Conservation (phyloP, 208 protist species). For the Acanthamoeba comandoni region DNA sequence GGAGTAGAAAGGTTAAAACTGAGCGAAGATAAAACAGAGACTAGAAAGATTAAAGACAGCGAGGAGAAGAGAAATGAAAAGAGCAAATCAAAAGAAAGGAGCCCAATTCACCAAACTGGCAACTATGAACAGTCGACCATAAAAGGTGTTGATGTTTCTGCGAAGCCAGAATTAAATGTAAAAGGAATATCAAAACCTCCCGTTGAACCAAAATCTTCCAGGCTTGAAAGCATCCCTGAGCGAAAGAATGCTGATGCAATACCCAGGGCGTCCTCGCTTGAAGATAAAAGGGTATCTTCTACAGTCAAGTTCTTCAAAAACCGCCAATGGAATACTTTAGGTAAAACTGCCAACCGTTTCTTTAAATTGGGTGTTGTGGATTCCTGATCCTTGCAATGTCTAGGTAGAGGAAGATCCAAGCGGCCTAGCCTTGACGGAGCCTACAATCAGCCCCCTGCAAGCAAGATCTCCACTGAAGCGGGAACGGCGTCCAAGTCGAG, state of each 20-base stretch:
- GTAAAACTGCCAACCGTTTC: too few relatives aligned
- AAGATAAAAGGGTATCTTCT: too few relatives aligned
- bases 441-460: too few relatives aligned
- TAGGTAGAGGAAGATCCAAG: too few relatives aligned
- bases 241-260: not conserved
- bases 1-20: not conserved
- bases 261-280: not conserved
- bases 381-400: too few relatives aligned
- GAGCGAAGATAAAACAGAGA: not conserved
- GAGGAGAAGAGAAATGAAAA: constrained; percentile 2
- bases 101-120: too few relatives aligned
- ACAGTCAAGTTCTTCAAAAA: too few relatives aligned
- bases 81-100: not conserved
- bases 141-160: not conserved
- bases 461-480: not conserved
- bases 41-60: too few relatives aligned
- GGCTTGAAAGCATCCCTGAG: not conserved
- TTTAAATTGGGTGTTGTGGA: too few relatives aligned
- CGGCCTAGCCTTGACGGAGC: too few relatives aligned
- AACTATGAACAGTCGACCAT: not conserved
- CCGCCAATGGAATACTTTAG: too few relatives aligned
- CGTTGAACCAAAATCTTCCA: constrained; percentile 27
- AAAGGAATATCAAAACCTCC: constrained; percentile 37
- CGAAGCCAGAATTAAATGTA: constrained; percentile 5
- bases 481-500: not conserved